Conservation (phyloP, 2,329 filamentous ascomycete genomes). For the Leptographium flavum region DNA sequence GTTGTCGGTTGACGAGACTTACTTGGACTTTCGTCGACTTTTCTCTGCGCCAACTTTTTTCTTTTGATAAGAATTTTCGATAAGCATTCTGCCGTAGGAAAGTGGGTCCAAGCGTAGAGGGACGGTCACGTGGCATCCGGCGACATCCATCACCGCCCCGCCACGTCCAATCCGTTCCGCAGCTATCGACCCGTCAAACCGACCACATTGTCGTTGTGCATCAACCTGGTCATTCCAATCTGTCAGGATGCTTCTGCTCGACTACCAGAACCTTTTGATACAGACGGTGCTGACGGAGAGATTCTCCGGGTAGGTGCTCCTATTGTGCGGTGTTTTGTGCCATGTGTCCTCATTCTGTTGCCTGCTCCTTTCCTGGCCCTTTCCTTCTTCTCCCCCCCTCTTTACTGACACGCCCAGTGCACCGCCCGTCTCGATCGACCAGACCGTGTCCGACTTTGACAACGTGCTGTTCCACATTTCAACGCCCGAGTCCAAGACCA, state of each 20-base stretch:
- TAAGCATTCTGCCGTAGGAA: not conserved
- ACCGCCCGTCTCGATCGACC: slow-evolving; percentile 79
- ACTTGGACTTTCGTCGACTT: not conserved
- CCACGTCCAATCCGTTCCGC: not conserved
- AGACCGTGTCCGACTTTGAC: slow-evolving; percentile 98
- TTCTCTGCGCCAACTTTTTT: slow-evolving; percentile 4
- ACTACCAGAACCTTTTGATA: slow-evolving; percentile 97
- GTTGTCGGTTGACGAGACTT: not conserved
- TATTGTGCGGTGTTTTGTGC: not conserved
- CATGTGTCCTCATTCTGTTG: slow-evolving; percentile 3
- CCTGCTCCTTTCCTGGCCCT: slow-evolving; percentile 2
- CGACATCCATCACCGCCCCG: slow-evolving; percentile 1
- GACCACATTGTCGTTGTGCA: not conserved
- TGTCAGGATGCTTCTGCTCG: slow-evolving; percentile 71
- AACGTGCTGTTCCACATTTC: slow-evolving; percentile 98
- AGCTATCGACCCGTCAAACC: not conserved
- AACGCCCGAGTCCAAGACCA: slow-evolving; percentile 82
- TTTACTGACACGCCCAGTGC: slow-evolving; percentile 39
- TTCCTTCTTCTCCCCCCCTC: not conserved
- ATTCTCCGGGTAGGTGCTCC: slow-evolving; percentile 59
- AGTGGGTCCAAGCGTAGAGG: not conserved
- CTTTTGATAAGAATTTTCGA: slow-evolving; percentile 10
- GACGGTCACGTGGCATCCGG: slow-evolving; percentile 5
- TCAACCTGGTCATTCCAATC: not conserved
- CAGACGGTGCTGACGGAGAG: slow-evolving; percentile 91